These are phyloP conservation scores for Helotiales sp. DNA, from an alignment of 2,329 filamentous ascomycete genomes.

Conservation along the genomic window DNA sequence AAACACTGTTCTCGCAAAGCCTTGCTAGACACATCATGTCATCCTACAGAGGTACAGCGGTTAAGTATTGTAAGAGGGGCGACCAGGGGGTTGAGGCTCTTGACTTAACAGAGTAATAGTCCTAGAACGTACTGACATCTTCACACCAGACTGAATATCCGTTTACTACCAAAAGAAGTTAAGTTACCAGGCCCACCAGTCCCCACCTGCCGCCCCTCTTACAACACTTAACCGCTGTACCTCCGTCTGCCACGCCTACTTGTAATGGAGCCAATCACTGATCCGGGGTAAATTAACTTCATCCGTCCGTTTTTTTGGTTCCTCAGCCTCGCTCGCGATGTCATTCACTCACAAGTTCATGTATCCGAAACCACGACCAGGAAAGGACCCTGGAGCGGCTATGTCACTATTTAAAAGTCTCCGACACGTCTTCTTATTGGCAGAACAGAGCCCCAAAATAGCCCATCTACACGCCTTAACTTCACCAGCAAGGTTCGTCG, in stretches of 20 bases:
- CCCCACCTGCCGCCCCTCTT: too few species aligned
- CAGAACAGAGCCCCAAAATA: slow-evolving; percentile 12
- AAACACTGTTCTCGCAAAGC: neutral
- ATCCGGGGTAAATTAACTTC: neutral
- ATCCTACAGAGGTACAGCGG: too few species aligned
- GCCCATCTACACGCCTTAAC: slow-evolving; percentile 18
- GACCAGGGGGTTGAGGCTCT: too few species aligned
- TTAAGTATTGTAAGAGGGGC: too few species aligned
- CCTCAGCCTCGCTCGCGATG: slow-evolving; percentile 15
- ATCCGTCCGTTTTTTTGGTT: neutral
- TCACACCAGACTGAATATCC: too few species aligned
- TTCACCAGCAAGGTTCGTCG: slow-evolving; percentile 21
- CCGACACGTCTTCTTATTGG: slow-evolving; percentile 8
- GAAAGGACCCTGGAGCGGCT: slow-evolving; percentile 20
- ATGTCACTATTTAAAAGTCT: slow-evolving; percentile 27
- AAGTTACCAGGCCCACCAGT: too few species aligned
- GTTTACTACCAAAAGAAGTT: too few species aligned
- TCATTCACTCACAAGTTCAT: neutral
- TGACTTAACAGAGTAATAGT: too few species aligned
- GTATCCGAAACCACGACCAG: neutral
- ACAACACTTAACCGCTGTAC: too few species aligned
- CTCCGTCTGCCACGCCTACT: neutral
- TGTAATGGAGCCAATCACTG: neutral
- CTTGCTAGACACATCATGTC: neutral
- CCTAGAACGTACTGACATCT: too few species aligned